These are phyloP conservation scores for Arthrobotrys conoides DNA, from an alignment of 2,329 filamentous ascomycete genomes.

Conservation along the genomic window DNA sequence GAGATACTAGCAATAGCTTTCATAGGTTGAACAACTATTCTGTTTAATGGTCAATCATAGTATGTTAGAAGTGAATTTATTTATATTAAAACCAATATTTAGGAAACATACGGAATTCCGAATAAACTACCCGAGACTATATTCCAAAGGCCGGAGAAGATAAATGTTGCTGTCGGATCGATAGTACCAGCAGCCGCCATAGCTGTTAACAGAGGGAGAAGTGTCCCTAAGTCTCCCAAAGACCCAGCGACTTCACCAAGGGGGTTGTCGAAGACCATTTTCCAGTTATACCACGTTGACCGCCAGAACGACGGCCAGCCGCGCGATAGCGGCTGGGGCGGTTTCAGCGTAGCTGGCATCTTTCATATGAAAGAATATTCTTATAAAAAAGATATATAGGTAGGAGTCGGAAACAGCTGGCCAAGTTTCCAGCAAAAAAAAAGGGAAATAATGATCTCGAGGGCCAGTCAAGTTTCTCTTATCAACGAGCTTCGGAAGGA, in stretches of 20 bases:
- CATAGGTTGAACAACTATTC: slow-evolving; percentile 70
- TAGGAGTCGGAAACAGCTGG: slow-evolving; percentile 5
- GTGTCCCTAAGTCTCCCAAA: slow-evolving; percentile 67
- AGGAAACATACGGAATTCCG: slow-evolving; percentile 77
- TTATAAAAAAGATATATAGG: slow-evolving; percentile 15
- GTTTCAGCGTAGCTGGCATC: slow-evolving; percentile 41
- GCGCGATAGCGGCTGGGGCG: slow-evolving; percentile 58
- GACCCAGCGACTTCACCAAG: slow-evolving; percentile 88
- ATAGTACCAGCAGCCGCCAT: slow-evolving; percentile 84
- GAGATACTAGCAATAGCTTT: slow-evolving; percentile 92
- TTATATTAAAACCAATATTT: neutral
- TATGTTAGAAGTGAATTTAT: slow-evolving; percentile 20
- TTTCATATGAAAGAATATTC: slow-evolving; percentile 37
- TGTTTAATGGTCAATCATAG: slow-evolving; percentile 10
- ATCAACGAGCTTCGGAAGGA: slow-evolving; percentile 25
- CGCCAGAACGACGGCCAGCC: slow-evolving; percentile 57
- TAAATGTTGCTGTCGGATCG: slow-evolving; percentile 83
- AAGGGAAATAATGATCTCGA: slow-evolving; percentile 40
- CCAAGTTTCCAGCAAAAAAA: slow-evolving; percentile 17
- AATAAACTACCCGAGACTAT: slow-evolving; percentile 85
- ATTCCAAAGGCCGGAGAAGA: slow-evolving; percentile 91
- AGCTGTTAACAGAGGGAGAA: slow-evolving; percentile 68
- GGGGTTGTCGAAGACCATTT: slow-evolving; percentile 72
- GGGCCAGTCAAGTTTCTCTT: slow-evolving; percentile 46
- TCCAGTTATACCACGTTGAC: slow-evolving; percentile 62